phyloP scores from a whole-genome alignment of 495 filamentous ascomycete species.

The Penicillium malachiteum region DNA sequence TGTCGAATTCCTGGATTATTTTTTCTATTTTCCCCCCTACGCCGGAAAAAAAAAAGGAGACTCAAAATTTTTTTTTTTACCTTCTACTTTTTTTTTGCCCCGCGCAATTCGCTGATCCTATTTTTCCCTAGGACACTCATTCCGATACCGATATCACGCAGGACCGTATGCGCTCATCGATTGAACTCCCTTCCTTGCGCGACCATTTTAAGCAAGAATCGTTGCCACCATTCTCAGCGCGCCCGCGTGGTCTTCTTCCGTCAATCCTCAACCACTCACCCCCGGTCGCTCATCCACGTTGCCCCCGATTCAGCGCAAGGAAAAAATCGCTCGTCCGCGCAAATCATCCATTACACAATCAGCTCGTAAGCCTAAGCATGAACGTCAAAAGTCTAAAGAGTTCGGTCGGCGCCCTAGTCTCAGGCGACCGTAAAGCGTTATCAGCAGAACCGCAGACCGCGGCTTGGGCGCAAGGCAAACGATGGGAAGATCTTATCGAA shows the following conservation, averaged over 20 bases:
- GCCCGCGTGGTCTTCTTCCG: constrained; percentile 72
- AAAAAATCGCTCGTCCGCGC: constrained; percentile 66
- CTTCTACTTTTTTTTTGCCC: background rate
- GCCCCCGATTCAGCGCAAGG: constrained; percentile 70
- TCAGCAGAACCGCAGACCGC: constrained; percentile 75
- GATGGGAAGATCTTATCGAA: constrained; percentile 94
- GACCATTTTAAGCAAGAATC: constrained; percentile 71
- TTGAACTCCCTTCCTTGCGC: constrained; percentile 73
- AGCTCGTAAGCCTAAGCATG: constrained; percentile 70
- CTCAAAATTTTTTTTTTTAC: background rate
- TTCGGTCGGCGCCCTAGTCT: constrained; percentile 63
- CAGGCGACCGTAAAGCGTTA: constrained; percentile 73
- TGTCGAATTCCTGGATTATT: background rate
- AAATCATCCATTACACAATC: constrained; percentile 82
- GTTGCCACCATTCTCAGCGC: constrained; percentile 59
- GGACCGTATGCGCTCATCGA: constrained; percentile 56
- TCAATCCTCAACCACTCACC: constrained; percentile 79
- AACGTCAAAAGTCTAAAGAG: constrained; percentile 72
- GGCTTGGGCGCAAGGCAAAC: constrained; percentile 73
- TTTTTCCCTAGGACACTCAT: constrained; percentile 57
- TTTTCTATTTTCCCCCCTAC: background rate
- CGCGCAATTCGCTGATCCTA: constrained; percentile 5
- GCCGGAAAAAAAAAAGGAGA: too few relatives aligned
- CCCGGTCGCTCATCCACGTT: constrained; percentile 84
- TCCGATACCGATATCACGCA: constrained; percentile 69